These are phyloP conservation scores for Amylocarpus encephaloides DNA, from an alignment of 2,329 filamentous ascomycete genomes.

Conservation along the genomic window DNA sequence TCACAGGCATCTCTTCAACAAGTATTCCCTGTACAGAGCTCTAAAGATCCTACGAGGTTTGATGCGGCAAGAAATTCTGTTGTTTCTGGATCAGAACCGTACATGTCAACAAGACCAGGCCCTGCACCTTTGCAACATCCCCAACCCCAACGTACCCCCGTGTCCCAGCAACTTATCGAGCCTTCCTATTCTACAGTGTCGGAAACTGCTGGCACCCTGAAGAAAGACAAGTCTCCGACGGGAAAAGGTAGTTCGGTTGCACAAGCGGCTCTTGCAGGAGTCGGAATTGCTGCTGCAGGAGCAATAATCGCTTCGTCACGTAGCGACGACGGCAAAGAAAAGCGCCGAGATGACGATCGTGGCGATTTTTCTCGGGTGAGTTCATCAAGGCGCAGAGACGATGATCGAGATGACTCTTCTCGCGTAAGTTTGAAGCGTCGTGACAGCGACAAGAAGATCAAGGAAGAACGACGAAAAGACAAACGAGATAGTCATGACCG, in stretches of 20 bases:
- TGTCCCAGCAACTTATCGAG: slow-evolving; percentile 63
- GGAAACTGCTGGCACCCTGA: slow-evolving; percentile 20
- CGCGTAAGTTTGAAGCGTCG: slow-evolving; percentile 12
- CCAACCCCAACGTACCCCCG: slow-evolving; percentile 62
- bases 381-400: slow-evolving; percentile 3
- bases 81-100: slow-evolving; percentile 37
- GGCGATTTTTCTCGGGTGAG: not conserved
- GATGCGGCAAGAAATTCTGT: slow-evolving; percentile 49
- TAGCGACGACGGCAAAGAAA: slow-evolving; percentile 25
- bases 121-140: slow-evolving; percentile 76
- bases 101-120: slow-evolving; percentile 44
- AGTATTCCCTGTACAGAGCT: slow-evolving; percentile 58
- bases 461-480: slow-evolving; percentile 19
- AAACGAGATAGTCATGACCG: slow-evolving; percentile 21
- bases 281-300: slow-evolving; percentile 44
- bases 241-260: slow-evolving; percentile 36
- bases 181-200: slow-evolving; percentile 33
- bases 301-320: slow-evolving; percentile 39
- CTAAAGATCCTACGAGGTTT: slow-evolving; percentile 56
- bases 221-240: slow-evolving; percentile 26
- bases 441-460: slow-evolving; percentile 17
- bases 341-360: slow-evolving; percentile 15
- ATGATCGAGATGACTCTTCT: slow-evolving; percentile 15
- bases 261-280: slow-evolving; percentile 42
- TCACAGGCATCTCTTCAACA: slow-evolving; percentile 46